A percentile compares a stretch with the other conserved stretches of the same genome.
Conservation (phyloP, 495 filamentous ascomycete species). For the Aeminium ludgeri region DNA sequence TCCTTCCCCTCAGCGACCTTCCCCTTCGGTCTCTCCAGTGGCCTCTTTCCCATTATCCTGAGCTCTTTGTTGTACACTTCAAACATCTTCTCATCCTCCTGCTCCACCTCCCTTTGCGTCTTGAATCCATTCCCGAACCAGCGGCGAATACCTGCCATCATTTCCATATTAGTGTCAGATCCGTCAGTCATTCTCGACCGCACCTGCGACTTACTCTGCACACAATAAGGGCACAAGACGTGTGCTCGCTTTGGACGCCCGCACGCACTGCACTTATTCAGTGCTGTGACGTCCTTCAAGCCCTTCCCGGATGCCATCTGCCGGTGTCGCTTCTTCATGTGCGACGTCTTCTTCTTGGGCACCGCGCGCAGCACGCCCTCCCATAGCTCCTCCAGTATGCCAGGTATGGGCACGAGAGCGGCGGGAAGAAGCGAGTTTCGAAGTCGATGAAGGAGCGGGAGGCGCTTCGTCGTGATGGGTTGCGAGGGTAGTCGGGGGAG, state of each 20-base stretch:
- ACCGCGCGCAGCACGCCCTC: slow-evolving; percentile 83
- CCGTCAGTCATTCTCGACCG: not conserved
- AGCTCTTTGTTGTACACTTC: slow-evolving; percentile 9
- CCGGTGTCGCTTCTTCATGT: slow-evolving; percentile 85
- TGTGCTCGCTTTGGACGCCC: slow-evolving; percentile 78
- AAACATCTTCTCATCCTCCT: slow-evolving; percentile 3
- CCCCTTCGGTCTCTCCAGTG: slow-evolving; percentile 2
- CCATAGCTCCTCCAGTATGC: slow-evolving; percentile 62
- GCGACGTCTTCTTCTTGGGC: slow-evolving; percentile 96
- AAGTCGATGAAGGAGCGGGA: slow-evolving; percentile 12
- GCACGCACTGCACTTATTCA: slow-evolving; percentile 79
- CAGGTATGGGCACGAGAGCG: slow-evolving; percentile 23
- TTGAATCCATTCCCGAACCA: slow-evolving; percentile 14
- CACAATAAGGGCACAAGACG: slow-evolving; percentile 71
- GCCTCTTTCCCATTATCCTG: slow-evolving; percentile 4
- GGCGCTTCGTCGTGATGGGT: slow-evolving; percentile 13
- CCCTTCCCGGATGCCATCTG: slow-evolving; percentile 79
- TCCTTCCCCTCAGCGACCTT: slow-evolving; percentile 1
- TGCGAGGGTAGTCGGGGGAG: slow-evolving; percentile 15
- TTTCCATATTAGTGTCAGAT: not conserved
- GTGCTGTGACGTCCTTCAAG: slow-evolving; percentile 67
- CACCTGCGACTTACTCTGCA: slow-evolving; percentile 35
- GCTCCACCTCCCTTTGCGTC: slow-evolving; percentile 7
- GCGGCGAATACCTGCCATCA: slow-evolving; percentile 10
- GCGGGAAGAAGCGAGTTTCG: slow-evolving; percentile 15